Evolutionary conservation across 768 basidiomycete species (phyloP).

Genomic region (Suillus plorans): DNA sequence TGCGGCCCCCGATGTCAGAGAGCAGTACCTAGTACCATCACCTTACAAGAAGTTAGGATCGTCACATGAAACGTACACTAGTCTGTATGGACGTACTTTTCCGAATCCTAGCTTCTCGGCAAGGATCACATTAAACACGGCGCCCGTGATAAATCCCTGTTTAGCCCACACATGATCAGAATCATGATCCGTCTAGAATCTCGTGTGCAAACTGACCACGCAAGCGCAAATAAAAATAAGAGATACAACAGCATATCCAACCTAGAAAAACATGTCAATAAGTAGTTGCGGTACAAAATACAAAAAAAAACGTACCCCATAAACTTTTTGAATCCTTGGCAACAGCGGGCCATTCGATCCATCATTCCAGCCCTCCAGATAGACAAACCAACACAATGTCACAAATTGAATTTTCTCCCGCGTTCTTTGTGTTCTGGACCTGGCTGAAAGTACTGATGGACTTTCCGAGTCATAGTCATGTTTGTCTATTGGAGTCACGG

Average conservation of each 20-base stretch:
- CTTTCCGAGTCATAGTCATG: not conserved
- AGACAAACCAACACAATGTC: constrained; percentile 35
- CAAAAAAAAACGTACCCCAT: constrained; percentile 26
- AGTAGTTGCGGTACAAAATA: not conserved
- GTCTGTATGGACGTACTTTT: constrained; percentile 28
- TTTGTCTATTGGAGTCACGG: not conserved
- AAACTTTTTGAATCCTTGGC: constrained; percentile 37
- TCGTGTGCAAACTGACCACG: constrained; percentile 24
- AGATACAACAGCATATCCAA: constrained; percentile 41
- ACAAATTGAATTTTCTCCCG: constrained; percentile 31
- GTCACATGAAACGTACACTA: not conserved
- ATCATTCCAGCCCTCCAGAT: constrained; percentile 40
- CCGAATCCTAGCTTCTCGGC: constrained; percentile 44
- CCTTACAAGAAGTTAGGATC: constrained; percentile 23
- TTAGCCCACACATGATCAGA: not conserved
- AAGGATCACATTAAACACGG: constrained; percentile 46
- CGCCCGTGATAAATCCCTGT: constrained; percentile 45
- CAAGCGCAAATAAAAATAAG: constrained; percentile 44
- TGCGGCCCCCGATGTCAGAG: not conserved
- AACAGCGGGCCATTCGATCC: constrained; percentile 38
- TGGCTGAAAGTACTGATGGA: not conserved
- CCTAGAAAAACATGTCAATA: constrained; percentile 20
- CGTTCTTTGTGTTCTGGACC: constrained; percentile 21
- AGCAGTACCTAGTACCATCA: constrained; percentile 37
- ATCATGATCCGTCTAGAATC: not conserved